Percentiles rank a stretch among this genome's conserved stretches.
These are phyloP conservation scores for Phytopythium boreale DNA, from an alignment of 352 stramenopile species.

Conservation along the genomic window DNA sequence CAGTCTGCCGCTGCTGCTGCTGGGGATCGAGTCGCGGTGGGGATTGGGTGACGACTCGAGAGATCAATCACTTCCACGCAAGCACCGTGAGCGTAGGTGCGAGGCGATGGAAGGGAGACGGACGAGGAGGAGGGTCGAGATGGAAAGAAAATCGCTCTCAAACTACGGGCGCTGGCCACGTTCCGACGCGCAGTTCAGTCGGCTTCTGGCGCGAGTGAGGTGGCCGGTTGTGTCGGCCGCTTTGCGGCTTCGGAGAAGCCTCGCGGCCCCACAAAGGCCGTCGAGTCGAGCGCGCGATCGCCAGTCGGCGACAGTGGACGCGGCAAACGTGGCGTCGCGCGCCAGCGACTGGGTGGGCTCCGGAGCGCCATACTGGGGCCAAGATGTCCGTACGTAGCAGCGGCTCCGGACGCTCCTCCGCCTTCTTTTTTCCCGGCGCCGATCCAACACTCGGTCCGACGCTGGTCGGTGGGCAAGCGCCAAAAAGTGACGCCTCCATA, in stretches of 20 bases:
- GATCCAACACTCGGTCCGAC: constrained; percentile 1
- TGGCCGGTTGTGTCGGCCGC: too few relatives aligned
- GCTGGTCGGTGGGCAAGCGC: not conserved
- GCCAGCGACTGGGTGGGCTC: not conserved
- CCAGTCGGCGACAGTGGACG: constrained; percentile 6
- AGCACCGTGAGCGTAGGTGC: too few relatives aligned
- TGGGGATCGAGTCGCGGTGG: not conserved
- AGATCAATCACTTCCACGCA: not conserved
- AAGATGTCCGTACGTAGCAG: not conserved
- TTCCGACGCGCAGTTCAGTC: constrained; percentile 8
- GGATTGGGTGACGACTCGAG: not conserved
- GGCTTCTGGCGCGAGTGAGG: constrained; percentile 8
- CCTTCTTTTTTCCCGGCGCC: constrained; percentile 2
- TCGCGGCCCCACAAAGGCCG: not conserved
- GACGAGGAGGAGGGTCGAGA: not conserved
- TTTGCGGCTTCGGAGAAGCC: not conserved
- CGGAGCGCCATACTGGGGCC: not conserved
- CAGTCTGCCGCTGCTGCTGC: not conserved
- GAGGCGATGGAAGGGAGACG: not conserved
- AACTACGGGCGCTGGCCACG: constrained; percentile 4
- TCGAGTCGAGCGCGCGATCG: not conserved
- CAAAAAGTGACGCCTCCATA: too few relatives aligned
- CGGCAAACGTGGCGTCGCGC: constrained; percentile 2
- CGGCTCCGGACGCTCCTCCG: constrained; percentile 1
- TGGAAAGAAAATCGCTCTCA: not conserved